Base-by-base conservation (phyloP, 331 rosid genomes). In the Saraca asoca region DNA sequence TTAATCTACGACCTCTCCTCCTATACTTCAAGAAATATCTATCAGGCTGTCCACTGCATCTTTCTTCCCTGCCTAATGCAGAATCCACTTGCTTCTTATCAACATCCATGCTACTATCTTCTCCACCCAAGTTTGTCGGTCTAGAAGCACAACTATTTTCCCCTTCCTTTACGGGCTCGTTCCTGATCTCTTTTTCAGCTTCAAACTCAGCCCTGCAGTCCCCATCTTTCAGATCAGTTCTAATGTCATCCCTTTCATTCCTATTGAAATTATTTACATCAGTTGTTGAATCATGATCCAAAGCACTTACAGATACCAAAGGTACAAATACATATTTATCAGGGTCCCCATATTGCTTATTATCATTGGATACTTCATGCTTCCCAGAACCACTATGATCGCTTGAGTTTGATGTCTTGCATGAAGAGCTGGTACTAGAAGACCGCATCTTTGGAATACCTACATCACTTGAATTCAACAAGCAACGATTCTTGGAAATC, bases 1-100 rank as follows among this genome's bases (percentile, higher is more conserved):
- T 73, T 58, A 39, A 31, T 68, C 75, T 68, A 44, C 44, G 37
- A 59, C 51, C 75, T 58, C 76, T 83, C 74, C 86, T 81, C 42
- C 81, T 75, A 66, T 87, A 90, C 79, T 81, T 90, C 29, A 83
- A 80, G 54, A 66, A 69, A 79, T 65, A 85, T 29, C 84, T 81
- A 78, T 85, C 85, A 7, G 68, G 82, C 71, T 42, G 74, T 33
- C 58, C 56, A 34, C 19, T 38, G 68, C 64, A 51, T 46, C 34
- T 65, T 42, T 79, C 70, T 51, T 57, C 77, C 62, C 60, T 13
- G 7, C 43, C 64, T 59, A 68, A n/a, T 19, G 62, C 33, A 18
- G 51, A 58, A 46, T 64, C 79, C 35, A 52, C 70, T 72, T 58
- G 81, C 70, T 70, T 77, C 60, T 12, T 54, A 65, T 81, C 80